A percentile compares a stretch with the other conserved stretches of the same genome.
phyloP scores from a whole-genome alignment of 78 protist species.

The Cavenderia fasciculata region DNA sequence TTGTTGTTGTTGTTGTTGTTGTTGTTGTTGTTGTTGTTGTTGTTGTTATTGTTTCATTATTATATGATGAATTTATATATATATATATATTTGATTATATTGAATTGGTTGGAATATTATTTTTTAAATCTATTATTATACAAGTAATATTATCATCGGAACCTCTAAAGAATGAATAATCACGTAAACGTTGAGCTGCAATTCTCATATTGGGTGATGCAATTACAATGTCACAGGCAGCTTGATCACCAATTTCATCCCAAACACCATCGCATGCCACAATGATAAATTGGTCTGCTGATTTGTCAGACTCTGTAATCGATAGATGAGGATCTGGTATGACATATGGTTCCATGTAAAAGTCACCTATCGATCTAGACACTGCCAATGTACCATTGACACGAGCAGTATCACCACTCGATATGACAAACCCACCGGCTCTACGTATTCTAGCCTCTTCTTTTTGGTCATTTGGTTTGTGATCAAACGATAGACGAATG shows the following conservation, averaged over 20 bases:
- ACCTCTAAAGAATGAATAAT: slow-evolving; percentile 60
- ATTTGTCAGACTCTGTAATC: not conserved
- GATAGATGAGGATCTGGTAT: slow-evolving; percentile 61
- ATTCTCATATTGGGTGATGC: not conserved
- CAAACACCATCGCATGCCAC: slow-evolving; percentile 96
- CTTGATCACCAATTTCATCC: slow-evolving; percentile 92
- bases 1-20: too few relatives aligned
- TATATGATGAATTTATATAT: too few relatives aligned
- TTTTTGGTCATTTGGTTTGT: slow-evolving; percentile 82
- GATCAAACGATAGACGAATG: slow-evolving; percentile 83
- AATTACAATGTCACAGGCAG: slow-evolving; percentile 79
- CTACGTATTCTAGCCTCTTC: slow-evolving; percentile 85
- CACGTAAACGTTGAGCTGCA: slow-evolving; percentile 36
- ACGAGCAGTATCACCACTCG: slow-evolving; percentile 55
- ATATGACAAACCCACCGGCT: slow-evolving; percentile 84
- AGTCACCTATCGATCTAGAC: slow-evolving; percentile 89
- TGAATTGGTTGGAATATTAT: too few relatives aligned
- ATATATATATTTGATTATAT: too few relatives aligned
- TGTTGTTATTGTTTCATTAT: too few relatives aligned
- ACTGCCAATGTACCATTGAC: slow-evolving; percentile 89
- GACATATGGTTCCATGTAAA: slow-evolving; percentile 79
- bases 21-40: too few relatives aligned
- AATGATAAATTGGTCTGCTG: slow-evolving; percentile 71
- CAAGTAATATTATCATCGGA: slow-evolving; percentile 85
- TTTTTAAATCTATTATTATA: slow-evolving; percentile 60